These are phyloP conservation scores for Barbatosphaeria neglecta DNA, from an alignment of 495 filamentous ascomycete species.

Conservation along the genomic window DNA sequence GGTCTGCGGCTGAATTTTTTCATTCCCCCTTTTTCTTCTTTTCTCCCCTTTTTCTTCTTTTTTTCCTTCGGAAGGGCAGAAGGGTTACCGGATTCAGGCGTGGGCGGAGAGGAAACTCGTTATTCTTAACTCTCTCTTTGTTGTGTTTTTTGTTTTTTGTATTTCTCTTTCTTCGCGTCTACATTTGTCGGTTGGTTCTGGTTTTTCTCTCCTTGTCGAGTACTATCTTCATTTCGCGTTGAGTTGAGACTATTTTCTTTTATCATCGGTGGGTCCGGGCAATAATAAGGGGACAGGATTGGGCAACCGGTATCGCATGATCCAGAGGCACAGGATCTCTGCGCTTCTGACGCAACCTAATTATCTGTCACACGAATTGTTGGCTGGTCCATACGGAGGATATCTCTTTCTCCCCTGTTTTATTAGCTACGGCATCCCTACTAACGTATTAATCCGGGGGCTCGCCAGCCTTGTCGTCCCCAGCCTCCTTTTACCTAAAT, in stretches of 20 bases:
- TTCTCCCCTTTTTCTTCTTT: constrained; percentile 17
- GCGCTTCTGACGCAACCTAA: constrained; percentile 37
- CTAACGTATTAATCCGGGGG: constrained; percentile 25
- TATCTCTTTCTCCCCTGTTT: constrained; percentile 29
- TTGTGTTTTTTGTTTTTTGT: constrained; percentile 4
- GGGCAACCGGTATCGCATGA: constrained; percentile 32
- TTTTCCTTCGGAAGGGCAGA: constrained; percentile 13
- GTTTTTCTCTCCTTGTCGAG: constrained; percentile 10
- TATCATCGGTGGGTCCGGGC: constrained; percentile 33
- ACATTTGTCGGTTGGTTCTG: too few species aligned
- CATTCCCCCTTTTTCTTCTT: constrained; percentile 13
- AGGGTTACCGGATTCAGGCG: constrained; percentile 7
- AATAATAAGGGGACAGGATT: constrained; percentile 30
- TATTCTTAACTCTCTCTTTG: constrained; percentile 14
- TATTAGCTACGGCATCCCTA: constrained; percentile 40
- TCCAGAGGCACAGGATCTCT: constrained; percentile 24
- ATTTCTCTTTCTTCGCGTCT: constrained; percentile 15
- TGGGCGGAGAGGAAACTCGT: constrained; percentile 13
- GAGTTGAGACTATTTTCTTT: constrained; percentile 24
- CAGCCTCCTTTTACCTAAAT: too few species aligned
- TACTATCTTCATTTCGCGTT: constrained; percentile 19
- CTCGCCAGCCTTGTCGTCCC: constrained; percentile 11
- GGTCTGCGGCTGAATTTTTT: constrained; percentile 11
- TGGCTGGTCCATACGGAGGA: constrained; percentile 42
- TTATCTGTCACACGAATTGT: constrained; percentile 36